Percentiles rank a stretch among this genome's conserved stretches.
Evolutionary conservation across 768 basidiomycete species (phyloP).

Genomic region (Pisolithus sp.): DNA sequence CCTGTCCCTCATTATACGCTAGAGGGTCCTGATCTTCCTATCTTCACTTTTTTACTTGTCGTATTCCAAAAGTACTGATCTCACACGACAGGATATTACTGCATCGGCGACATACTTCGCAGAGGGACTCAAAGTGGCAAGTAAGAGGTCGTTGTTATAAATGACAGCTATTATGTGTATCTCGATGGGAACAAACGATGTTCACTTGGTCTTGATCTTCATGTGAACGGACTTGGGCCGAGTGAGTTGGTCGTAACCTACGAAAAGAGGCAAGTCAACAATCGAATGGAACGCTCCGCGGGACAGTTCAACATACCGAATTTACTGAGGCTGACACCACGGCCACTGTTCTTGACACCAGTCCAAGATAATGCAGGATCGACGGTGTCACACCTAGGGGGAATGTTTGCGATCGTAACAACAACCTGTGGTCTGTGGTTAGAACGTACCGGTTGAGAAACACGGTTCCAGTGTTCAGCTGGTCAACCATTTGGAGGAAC

Average conservation of each 20-base stretch:
- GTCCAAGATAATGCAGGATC: constrained; percentile 95
- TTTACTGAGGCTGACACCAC: constrained; percentile 85
- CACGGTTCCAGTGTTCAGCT: constrained; percentile 86
- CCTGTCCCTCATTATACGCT: constrained; percentile 30
- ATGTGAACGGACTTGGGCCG: constrained; percentile 76
- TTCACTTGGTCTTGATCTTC: constrained; percentile 56
- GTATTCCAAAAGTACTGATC: background rate
- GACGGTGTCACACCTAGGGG: constrained; percentile 69
- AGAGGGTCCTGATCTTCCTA: constrained; percentile 25
- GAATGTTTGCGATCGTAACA: background rate
- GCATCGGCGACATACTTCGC: background rate
- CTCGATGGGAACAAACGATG: background rate
- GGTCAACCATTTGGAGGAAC: constrained; percentile 57
- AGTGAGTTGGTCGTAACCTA: constrained; percentile 84
- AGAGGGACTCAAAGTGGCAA: background rate
- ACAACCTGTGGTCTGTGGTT: background rate
- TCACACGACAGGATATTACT: background rate
- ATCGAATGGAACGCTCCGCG: background rate
- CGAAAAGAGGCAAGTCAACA: constrained; percentile 2
- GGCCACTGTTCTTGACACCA: constrained; percentile 88
- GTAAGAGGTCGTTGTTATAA: too few species aligned
- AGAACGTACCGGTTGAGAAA: constrained; percentile 71
- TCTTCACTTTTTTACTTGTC: background rate
- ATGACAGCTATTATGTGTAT: background rate
- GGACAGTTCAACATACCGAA: constrained; percentile 53